Evolutionary conservation across 2,329 filamentous ascomycete genomes (phyloP).

Genomic region (Rosellinia necatrix): DNA sequence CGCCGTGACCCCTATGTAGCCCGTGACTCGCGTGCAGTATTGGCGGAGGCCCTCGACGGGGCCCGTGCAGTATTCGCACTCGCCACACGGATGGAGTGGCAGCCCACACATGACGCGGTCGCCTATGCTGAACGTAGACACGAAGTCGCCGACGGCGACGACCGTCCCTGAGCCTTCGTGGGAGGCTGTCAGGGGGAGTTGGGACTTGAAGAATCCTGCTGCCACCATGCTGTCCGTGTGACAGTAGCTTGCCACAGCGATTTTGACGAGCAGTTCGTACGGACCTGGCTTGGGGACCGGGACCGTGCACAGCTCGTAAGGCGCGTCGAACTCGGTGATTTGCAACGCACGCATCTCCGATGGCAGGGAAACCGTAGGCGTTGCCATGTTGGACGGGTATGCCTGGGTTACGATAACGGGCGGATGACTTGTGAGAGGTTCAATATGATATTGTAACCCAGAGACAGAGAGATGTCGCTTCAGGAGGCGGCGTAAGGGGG

Average conservation of each 20-base stretch:
- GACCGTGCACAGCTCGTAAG: slow-evolving; percentile 57
- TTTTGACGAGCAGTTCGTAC: slow-evolving; percentile 62
- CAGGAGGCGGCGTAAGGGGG: too few species aligned
- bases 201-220: slow-evolving; percentile 52
- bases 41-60: slow-evolving; percentile 52
- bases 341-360: slow-evolving; percentile 41
- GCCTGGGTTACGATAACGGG: too few species aligned
- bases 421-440: too few species aligned
- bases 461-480: too few species aligned
- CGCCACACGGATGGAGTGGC: slow-evolving; percentile 56
- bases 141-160: slow-evolving; percentile 49
- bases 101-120: slow-evolving; percentile 62
- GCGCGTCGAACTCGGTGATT: slow-evolving; percentile 53
- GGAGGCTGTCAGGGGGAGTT: slow-evolving; percentile 57
- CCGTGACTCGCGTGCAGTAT: slow-evolving; percentile 54
- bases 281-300: slow-evolving; percentile 54
- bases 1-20: slow-evolving; percentile 53
- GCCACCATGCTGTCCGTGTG: slow-evolving; percentile 65
- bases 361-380: neutral
- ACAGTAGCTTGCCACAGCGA: slow-evolving; percentile 64
- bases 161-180: slow-evolving; percentile 64
- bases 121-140: slow-evolving; percentile 51
- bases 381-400: slow-evolving; percentile 6
- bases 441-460: too few species aligned
- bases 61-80: slow-evolving; percentile 56